Evolutionary conservation across 805 yeast species (phyloP).

Genomic region (Wickerhamia fluorescens): DNA sequence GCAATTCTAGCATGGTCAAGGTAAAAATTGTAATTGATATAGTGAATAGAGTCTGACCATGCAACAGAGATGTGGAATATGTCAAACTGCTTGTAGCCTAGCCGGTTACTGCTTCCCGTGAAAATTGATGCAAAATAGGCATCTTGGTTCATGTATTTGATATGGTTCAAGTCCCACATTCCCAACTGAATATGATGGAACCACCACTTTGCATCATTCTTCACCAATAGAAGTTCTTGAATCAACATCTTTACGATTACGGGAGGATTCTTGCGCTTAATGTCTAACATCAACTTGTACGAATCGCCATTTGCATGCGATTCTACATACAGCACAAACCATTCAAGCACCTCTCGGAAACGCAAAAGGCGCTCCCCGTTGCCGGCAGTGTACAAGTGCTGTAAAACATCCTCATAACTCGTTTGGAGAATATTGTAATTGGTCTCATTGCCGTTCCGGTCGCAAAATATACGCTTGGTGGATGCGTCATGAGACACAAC

Average conservation of each 20-base stretch:
- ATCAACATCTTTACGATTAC: slow-evolving; percentile 22
- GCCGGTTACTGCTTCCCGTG: slow-evolving; percentile 6
- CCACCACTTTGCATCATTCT: slow-evolving; percentile 32
- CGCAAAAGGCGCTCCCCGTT: slow-evolving; percentile 27
- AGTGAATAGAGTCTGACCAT: slow-evolving; percentile 27
- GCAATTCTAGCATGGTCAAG: slow-evolving; percentile 14
- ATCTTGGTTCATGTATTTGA: slow-evolving; percentile 35
- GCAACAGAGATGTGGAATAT: slow-evolving; percentile 28
- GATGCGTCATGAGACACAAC: slow-evolving; percentile 34
- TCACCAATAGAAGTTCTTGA: slow-evolving; percentile 20
- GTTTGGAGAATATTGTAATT: slow-evolving; percentile 28
- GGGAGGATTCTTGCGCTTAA: slow-evolving; percentile 34
- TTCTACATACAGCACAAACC: slow-evolving; percentile 22
- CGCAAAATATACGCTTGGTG: slow-evolving; percentile 32
- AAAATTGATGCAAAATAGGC: slow-evolving; percentile 23
- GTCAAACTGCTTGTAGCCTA: slow-evolving; percentile 23
- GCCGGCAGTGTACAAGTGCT: slow-evolving; percentile 22
- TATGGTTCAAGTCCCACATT: slow-evolving; percentile 32
- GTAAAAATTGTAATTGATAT: slow-evolving; percentile 29
- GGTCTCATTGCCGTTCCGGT: slow-evolving; percentile 26
- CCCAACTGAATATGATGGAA: slow-evolving; percentile 31
- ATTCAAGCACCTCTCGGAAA: slow-evolving; percentile 24
- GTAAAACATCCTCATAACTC: slow-evolving; percentile 20
- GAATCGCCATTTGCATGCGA: slow-evolving; percentile 7
- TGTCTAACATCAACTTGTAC: slow-evolving; percentile 31